A percentile compares a stretch with the other conserved stretches of the same genome.
Evolutionary conservation across 345 rosid genomes (phyloP).

Genomic region (Clausena lansium): DNA sequence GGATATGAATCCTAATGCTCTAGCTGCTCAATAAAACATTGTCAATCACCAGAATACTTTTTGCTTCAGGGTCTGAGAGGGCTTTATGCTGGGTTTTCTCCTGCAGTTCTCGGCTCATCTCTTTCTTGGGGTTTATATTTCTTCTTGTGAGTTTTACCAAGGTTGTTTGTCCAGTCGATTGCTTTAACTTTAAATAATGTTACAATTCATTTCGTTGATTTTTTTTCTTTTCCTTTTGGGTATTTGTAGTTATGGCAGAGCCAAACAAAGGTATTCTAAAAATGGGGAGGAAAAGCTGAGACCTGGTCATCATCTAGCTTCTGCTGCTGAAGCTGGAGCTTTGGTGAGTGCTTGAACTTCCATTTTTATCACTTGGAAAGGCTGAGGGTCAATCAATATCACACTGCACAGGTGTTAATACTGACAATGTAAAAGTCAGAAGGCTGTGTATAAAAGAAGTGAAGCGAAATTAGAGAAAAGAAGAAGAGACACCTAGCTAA

Average conservation of each 20-base stretch:
- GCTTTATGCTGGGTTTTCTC: conserved; percentile 82
- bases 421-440: neutral
- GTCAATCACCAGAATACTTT: neutral
- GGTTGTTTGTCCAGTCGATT: neutral
- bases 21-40: neutral
- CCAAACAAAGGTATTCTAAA: conserved; percentile 72
- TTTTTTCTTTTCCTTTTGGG: neutral
- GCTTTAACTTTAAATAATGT: neutral
- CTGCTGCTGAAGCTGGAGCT: conserved; percentile 97
- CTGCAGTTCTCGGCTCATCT: conserved; percentile 85
- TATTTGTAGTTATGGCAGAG: conserved; percentile 73
- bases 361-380: conserved; percentile 10
- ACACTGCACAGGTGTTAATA: neutral
- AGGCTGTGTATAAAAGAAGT: neutral
- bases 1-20: neutral
- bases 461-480: neutral
- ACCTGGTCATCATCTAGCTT: conserved; percentile 79
- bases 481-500: neutral
- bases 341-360: conserved; percentile 54
- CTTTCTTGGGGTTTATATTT: conserved; percentile 89
- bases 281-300: conserved; percentile 58
- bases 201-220: neutral
- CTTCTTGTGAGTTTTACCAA: conserved; percentile 67
- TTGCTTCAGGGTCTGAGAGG: conserved; percentile 71
- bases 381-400: neutral